These are phyloP conservation scores for Ceratocystis papillata DNA, from an alignment of 2,329 filamentous ascomycete genomes.

Conservation along the genomic window DNA sequence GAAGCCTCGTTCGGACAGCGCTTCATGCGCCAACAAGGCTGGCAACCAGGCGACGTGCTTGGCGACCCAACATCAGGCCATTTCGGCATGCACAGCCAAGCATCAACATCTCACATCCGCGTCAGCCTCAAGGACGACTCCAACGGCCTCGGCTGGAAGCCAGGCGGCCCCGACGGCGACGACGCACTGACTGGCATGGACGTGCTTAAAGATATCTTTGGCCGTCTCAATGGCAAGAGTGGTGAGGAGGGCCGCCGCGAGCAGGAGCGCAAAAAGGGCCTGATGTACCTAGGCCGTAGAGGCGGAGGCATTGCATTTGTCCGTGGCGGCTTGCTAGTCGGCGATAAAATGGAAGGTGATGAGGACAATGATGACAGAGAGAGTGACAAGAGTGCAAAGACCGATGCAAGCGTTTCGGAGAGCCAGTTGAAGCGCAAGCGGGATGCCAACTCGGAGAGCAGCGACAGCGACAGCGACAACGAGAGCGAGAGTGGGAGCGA, in stretches of 20 bases:
- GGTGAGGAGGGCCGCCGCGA: slow-evolving; percentile 51
- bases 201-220: slow-evolving; percentile 74
- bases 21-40: slow-evolving; percentile 79
- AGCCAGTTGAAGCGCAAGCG: slow-evolving; percentile 17
- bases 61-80: slow-evolving; percentile 69
- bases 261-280: slow-evolving; percentile 56
- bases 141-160: slow-evolving; percentile 72
- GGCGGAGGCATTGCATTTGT: slow-evolving; percentile 72
- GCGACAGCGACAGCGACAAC: neutral
- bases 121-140: slow-evolving; percentile 83
- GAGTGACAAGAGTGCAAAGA: neutral
- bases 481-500: slow-evolving; percentile 8
- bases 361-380: slow-evolving; percentile 10
- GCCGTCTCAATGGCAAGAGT: slow-evolving; percentile 78
- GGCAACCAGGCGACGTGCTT: slow-evolving; percentile 74
- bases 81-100: slow-evolving; percentile 63
- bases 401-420: neutral
- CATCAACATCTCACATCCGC: slow-evolving; percentile 74
- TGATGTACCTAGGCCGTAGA: slow-evolving; percentile 61
- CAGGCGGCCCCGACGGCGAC: slow-evolving; percentile 46
- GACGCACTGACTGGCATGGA: slow-evolving; percentile 77
- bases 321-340: slow-evolving; percentile 57
- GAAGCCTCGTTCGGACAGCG: slow-evolving; percentile 77
- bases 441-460: neutral
- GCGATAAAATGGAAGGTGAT: slow-evolving; percentile 26